Evolutionary conservation across 768 basidiomycete genomes (phyloP).

Genomic region (Pleurotus tuber-regium): DNA sequence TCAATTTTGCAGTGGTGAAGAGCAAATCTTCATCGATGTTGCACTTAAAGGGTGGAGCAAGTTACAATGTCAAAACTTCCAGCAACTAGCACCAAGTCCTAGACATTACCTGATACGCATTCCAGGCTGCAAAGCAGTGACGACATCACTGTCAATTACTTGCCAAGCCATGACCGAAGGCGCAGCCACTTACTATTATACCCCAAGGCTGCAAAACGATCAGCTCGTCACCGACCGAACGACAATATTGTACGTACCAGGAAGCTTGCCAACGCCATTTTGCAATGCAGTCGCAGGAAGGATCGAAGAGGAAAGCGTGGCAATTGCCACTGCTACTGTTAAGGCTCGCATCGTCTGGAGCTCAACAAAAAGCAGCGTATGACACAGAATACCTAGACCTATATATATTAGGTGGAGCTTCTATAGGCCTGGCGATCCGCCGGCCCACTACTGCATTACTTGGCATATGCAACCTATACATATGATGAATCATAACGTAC

Average conservation of each 20-base stretch:
- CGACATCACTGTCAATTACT: neutral
- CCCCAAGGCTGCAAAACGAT: slow-evolving; percentile 45
- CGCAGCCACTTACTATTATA: slow-evolving; percentile 52
- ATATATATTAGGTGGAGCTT: no score
- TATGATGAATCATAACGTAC: no score
- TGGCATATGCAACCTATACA: no score
- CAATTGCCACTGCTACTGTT: no score
- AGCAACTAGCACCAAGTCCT: neutral
- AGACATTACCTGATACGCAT: slow-evolving; percentile 57
- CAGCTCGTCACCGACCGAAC: neutral
- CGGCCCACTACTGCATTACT: no score
- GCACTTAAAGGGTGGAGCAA: slow-evolving; percentile 38
- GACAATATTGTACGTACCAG: slow-evolving; percentile 24
- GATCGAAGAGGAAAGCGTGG: no score
- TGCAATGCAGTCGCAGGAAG: slow-evolving; percentile 23
- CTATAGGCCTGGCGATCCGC: no score
- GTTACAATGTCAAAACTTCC: neutral
- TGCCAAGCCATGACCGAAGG: neutral
- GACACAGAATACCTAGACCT: no score
- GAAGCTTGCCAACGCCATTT: slow-evolving; percentile 35
- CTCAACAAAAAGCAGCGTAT: no score
- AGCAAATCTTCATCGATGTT: slow-evolving; percentile 55
- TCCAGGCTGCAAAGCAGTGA: slow-evolving; percentile 54
- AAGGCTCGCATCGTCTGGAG: no score
- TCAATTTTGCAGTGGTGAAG: slow-evolving; percentile 45